Conservation (phyloP, 2,329 filamentous ascomycete species). For the Botryotinia globosa region DNA sequence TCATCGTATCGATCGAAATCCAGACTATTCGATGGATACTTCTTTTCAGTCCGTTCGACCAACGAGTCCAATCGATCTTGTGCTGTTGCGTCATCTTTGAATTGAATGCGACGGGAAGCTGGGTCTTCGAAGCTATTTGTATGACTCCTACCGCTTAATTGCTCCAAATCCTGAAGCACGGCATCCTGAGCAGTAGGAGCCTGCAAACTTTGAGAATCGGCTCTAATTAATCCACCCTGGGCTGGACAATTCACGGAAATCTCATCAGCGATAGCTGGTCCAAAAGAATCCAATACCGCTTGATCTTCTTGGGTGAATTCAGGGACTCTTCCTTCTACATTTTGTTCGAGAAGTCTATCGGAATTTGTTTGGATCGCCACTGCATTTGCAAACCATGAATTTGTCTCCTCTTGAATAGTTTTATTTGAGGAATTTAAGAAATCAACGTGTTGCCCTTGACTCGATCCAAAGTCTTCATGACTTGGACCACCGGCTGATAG, state of each 20-base stretch:
- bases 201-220: neutral
- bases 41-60: neutral
- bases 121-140: neutral
- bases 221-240: neutral
- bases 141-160: accelerated
- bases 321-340: neutral
- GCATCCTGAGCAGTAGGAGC: neutral
- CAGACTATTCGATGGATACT: accelerated
- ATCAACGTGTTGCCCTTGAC: neutral
- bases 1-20: neutral
- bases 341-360: neutral
- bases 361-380: neutral
- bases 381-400: neutral
- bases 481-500: accelerated
- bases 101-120: too few relatives aligned
- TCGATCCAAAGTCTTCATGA: neutral
- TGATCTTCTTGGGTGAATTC: neutral
- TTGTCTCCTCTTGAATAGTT: neutral
- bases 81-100: neutral
- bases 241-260: accelerated
- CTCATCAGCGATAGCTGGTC: neutral
- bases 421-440: neutral
- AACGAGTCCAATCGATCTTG: neutral
- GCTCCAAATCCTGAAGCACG: neutral
- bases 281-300: neutral